phyloP scores from a whole-genome alignment of 352 stramenopile species.

The Phytophthora pluvialis region DNA sequence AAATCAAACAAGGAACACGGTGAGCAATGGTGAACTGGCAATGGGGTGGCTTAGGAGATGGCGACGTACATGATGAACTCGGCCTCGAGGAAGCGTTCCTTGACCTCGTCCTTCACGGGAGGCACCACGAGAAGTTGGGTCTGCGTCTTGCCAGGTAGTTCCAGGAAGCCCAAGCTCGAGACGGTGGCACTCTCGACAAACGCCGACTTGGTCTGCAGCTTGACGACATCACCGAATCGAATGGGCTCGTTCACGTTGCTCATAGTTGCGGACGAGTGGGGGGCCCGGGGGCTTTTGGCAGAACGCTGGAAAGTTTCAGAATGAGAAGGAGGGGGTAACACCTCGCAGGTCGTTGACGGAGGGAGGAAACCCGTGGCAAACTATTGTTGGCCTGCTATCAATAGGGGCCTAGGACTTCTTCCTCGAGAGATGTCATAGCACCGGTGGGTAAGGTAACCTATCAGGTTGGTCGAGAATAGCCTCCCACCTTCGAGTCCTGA shows the following conservation, averaged over 20 bases:
- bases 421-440: no score
- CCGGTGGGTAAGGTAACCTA: no score
- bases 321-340: slow-evolving; percentile 19
- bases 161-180: slow-evolving; percentile 52
- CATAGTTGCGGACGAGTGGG: slow-evolving; percentile 21
- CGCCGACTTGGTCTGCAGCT: slow-evolving; percentile 47
- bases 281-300: slow-evolving; percentile 12
- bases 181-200: slow-evolving; percentile 32
- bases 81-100: slow-evolving; percentile 51
- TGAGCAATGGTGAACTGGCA: slow-evolving; percentile 9
- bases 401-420: no score
- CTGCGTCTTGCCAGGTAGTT: slow-evolving; percentile 45
- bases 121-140: slow-evolving; percentile 63
- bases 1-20: background rate
- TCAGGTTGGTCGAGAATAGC: background rate
- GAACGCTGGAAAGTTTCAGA: slow-evolving; percentile 40
- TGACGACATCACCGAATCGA: slow-evolving; percentile 64
- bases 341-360: slow-evolving; percentile 18
- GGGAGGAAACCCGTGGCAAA: background rate
- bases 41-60: background rate
- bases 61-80: slow-evolving; percentile 75
- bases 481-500: background rate
- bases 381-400: slow-evolving; percentile 37
- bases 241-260: slow-evolving; percentile 38
- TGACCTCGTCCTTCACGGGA: slow-evolving; percentile 50